Evolutionary conservation across 305 asterid genomes (phyloP), one percentile per base, ranked within the genome.

Genomic region (Fraxinus floribunda): DNA sequence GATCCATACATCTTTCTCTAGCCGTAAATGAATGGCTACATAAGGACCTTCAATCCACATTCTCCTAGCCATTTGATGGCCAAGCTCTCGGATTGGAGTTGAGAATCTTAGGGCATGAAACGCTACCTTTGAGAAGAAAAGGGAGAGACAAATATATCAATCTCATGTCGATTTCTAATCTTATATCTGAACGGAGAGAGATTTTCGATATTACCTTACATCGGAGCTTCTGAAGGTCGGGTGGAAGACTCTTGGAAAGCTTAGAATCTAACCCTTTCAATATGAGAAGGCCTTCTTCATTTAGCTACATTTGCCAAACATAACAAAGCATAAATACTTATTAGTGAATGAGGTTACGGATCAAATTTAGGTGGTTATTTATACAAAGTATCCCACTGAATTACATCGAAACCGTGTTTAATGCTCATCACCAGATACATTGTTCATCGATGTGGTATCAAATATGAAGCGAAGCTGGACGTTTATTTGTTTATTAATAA

Each of bases 31-130:
- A 60, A 89, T 52, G 7, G 92, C 94, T 0, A 90, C 78, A 30
- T 87, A 91, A n/a, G 92, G 92, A 18, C 95, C 95, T 80, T 90
- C 93, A 1, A 86, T 89, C 93, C 95, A 90, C 91, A 90, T 89
- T 84, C 95, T 88, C 30, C 86, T 80, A 2, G 94, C 91, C 11
- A 90, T 84, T 78, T 81, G 89, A 60, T 88, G 81, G 57, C 94
- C 90, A 3, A 91, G 84, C 29, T 88, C 85, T 55, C 76, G 90
- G 44, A 91, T 88, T 66, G 88, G 93, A 66, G 85, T 15, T 1
- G 92, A 87, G 52, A 92, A 92, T 84, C 89, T 84, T 77, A 92
- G 41, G 22, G 93, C 93, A 66, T 91, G 93, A 85, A 92, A 92
- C 4, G 93, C 97, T 39, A 91, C 95, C 92, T 91, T 77, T 32